phyloP scores from a whole-genome alignment of 164 flowering plant species.

The Piper longum region DNA sequence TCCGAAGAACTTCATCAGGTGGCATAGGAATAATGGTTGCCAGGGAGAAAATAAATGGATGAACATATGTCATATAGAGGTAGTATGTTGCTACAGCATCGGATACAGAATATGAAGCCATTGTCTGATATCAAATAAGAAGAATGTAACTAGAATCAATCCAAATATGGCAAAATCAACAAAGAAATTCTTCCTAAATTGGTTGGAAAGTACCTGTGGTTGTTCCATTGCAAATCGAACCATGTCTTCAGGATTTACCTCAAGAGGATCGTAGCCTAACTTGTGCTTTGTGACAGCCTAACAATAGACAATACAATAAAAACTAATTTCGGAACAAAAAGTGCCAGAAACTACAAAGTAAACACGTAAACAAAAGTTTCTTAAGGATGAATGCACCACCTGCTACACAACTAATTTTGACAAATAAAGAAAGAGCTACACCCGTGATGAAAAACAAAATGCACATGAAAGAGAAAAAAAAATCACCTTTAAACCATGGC shows the following conservation, averaged over 20 bases:
- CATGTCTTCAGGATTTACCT: constrained; percentile 99
- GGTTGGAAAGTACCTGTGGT: constrained; percentile 55
- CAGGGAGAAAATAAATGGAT: constrained; percentile 96
- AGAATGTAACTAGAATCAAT: neutral
- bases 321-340: neutral
- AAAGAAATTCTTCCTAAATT: no score
- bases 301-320: neutral
- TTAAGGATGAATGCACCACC: no score
- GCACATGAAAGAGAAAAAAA: neutral
- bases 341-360: neutral
- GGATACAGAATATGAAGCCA: constrained; percentile 99
- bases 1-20: constrained; percentile 98
- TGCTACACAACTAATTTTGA: no score
- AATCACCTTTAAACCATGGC: constrained; percentile 90
- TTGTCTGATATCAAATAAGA: constrained; percentile 41
- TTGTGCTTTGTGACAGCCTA: constrained; percentile 98
- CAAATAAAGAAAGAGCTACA: no score
- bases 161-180: neutral
- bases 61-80: constrained; percentile 97
- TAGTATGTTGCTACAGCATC: constrained; percentile 98
- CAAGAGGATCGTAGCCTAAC: constrained; percentile 95
- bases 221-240: constrained; percentile 90
- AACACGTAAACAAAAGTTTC: no score
- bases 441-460: neutral
- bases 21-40: constrained; percentile 99